Evolutionary conservation across 169 alveolate genomes (phyloP), one percentile per base, ranked within the genome.

Genomic region (Eimeria zaria): DNA sequence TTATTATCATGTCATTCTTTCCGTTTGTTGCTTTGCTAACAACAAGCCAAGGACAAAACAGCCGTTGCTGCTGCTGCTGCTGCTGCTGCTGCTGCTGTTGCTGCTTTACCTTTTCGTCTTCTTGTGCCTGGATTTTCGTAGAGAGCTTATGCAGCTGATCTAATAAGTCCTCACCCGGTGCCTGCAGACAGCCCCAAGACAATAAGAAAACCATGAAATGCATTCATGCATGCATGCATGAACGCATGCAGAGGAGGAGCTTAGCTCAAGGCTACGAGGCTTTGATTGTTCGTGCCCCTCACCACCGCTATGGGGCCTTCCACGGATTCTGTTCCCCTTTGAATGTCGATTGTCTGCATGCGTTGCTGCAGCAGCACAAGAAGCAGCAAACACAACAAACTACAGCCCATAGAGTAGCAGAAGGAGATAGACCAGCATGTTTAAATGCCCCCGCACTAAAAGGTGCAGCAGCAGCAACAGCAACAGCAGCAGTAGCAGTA

Each of bases 321-420:
- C 67, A 27, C 48, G n/a, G 53, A 48, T 39, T 83, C 91, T 11
- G 91, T 83, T n/a, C 91, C 91, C 53, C 91, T 83, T 33, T 48
- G 91, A 36, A 83, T 83, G 64, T 83, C 74, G 24, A 83, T n/a
- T 16, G 91, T 83, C 91, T 83, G 91, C 91, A 83, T 83, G 74
- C 91, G 91, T 83, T 83, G 91, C 91, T 83, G 91, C 73, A 80
- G 85, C 53, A 74, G 67, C 51, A 74, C 22, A 6, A 24, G 16
- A 22, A 48, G 39, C 74, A 51, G 14, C 5, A 0, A 4, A 30
- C 12, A 39, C 53, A 46, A 16, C 7, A 67, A 46, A 11, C n/a
- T n/a, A 67, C 41, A 67, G 2, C 46, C 44, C 48, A 30, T 44
- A 5, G 20, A 46, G 67, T 24, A 44, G 14, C 88, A 41, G 39